Evolutionary conservation across 805 yeast species (phyloP).

Genomic region (Brettanomyces bruxellensis): DNA sequence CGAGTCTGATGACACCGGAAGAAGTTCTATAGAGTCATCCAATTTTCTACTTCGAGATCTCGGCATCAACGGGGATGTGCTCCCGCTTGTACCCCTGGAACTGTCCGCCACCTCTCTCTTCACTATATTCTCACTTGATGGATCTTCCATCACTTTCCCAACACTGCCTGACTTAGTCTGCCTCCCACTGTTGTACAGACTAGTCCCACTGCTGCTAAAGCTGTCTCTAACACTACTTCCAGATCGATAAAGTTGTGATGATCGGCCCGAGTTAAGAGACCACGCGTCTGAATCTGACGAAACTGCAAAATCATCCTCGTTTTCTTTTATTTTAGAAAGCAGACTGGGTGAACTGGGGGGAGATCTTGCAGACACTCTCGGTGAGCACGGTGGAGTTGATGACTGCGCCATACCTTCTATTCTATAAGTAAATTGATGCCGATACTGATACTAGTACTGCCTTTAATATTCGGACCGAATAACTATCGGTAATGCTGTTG

Average conservation of each 20-base stretch:
- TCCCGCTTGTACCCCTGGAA: too few species aligned
- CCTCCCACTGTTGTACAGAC: not conserved
- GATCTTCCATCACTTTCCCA: not conserved
- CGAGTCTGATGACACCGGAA: slow-evolving; percentile 24
- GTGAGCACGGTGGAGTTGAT: not conserved
- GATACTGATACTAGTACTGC: too few species aligned
- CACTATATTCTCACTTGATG: too few species aligned
- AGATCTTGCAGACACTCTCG: slow-evolving; percentile 7
- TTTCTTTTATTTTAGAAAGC: slow-evolving; percentile 17
- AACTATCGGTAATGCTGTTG: too few species aligned
- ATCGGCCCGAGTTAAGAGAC: slow-evolving; percentile 18
- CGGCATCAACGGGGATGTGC: too few species aligned
- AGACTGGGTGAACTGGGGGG: slow-evolving; percentile 25
- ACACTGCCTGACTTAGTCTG: not conserved
- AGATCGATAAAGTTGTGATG: too few species aligned
- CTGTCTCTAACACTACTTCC: not conserved
- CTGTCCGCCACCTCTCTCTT: too few species aligned
- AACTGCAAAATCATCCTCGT: slow-evolving; percentile 23
- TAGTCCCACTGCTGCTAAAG: not conserved
- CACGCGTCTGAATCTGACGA: slow-evolving; percentile 22
- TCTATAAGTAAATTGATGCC: too few species aligned
- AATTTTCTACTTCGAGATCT: not conserved
- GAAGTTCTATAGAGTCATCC: slow-evolving; percentile 3
- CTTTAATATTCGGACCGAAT: too few species aligned
- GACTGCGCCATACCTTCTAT: too few species aligned